A percentile compares a stretch with the other conserved stretches of the same genome.
Evolutionary conservation across 169 alveolate species (phyloP).

Genomic region (Eimeria maxima): DNA sequence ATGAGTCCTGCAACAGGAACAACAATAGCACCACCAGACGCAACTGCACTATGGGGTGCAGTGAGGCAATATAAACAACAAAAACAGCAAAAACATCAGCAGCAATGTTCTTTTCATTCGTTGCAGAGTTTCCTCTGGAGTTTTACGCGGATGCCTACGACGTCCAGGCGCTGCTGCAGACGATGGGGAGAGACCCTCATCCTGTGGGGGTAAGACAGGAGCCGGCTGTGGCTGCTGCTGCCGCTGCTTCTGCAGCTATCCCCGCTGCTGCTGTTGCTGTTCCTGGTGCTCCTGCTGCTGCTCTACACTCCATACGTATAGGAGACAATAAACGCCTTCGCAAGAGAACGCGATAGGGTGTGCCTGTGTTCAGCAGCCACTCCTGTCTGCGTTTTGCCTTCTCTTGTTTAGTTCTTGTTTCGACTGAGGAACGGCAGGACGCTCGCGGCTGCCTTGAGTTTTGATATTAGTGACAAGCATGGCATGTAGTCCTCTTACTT

Average conservation of each 20-base stretch:
- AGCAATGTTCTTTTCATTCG: background rate
- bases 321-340: no score
- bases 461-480: background rate
- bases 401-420: no score
- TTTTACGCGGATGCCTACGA: slow-evolving; percentile 83
- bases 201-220: slow-evolving; percentile 70
- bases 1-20: background rate
- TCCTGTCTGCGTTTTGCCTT: no score
- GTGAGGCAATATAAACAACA: background rate
- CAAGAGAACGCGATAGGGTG: no score
- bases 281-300: background rate
- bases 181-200: slow-evolving; percentile 40
- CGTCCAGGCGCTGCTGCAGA: slow-evolving; percentile 48
- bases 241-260: background rate
- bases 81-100: background rate
- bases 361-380: no score
- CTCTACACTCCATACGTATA: background rate
- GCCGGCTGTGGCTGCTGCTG: background rate
- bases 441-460: no score
- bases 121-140: slow-evolving; percentile 81
- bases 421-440: no score
- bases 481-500: background rate
- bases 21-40: background rate
- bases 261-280: slow-evolving; percentile 1
- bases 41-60: background rate